phyloP scores from a whole-genome alignment of 2,329 filamentous ascomycete species.

The Elsinoe arachidis region DNA sequence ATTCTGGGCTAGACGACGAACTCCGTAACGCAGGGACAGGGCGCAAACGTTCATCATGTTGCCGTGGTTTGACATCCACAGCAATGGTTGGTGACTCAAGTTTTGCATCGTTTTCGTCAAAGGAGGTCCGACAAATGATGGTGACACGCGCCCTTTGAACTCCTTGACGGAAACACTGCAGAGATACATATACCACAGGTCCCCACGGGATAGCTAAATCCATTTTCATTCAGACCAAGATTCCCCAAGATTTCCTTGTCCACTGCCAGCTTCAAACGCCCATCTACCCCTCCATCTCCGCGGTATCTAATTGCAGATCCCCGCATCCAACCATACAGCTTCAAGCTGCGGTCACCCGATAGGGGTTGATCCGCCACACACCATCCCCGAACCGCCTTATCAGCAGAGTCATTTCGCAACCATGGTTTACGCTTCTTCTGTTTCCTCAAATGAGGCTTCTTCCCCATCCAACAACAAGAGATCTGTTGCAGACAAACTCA shows the following conservation, averaged over 20 bases:
- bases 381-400: neutral
- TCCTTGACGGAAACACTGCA: neutral
- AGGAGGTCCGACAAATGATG: constrained; percentile 6
- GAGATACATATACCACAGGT: neutral
- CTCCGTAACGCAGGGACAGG: constrained; percentile 7
- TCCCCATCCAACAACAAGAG: neutral
- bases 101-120: constrained; percentile 7
- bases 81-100: constrained; percentile 8
- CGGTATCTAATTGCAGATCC: constrained; percentile 8
- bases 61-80: neutral
- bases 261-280: neutral
- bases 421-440: constrained; percentile 10
- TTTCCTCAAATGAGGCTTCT: constrained; percentile 4
- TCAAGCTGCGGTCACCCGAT: neutral
- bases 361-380: constrained; percentile 6
- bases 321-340: constrained; percentile 8
- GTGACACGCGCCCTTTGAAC: constrained; percentile 10
- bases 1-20: neutral
- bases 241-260: neutral
- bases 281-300: constrained; percentile 8
- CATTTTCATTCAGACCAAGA: neutral
- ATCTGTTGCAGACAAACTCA: constrained; percentile 4
- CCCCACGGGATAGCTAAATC: neutral
- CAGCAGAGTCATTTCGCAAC: neutral
- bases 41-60: neutral